Percentiles rank a stretch among this genome's conserved stretches.
Evolutionary conservation across 257 asterid genomes (phyloP).

Genomic region (Paraleonurus japonicus): DNA sequence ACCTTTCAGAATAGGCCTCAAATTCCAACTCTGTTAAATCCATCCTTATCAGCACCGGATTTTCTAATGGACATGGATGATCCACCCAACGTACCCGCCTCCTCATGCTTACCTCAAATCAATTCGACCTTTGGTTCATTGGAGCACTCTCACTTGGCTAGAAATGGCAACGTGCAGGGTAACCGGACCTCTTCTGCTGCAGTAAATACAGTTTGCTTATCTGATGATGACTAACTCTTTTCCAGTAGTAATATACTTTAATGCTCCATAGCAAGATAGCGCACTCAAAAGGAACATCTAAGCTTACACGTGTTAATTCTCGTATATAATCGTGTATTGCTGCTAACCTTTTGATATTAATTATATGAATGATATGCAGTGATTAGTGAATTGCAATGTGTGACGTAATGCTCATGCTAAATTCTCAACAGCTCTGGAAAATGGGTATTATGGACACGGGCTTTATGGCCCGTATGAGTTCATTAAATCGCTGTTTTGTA

Average conservation of each 20-base stretch:
- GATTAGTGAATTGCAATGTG: neutral
- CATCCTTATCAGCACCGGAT: constrained; percentile 1
- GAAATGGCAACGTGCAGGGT: constrained; percentile 24
- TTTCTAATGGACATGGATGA: constrained; percentile 16
- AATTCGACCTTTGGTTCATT: constrained; percentile 11
- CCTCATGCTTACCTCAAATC: constrained; percentile 8
- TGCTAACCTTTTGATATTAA: neutral
- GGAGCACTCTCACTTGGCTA: constrained; percentile 33
- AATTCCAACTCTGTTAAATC: neutral
- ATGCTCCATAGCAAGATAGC: neutral
- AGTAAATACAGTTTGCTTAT: constrained; percentile 45
- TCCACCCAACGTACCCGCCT: neutral
- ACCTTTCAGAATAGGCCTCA: constrained; percentile 19
- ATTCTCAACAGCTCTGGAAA: neutral
- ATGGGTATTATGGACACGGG: neutral
- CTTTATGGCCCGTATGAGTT: neutral
- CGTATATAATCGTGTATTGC: neutral
- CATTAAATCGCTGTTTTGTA: neutral
- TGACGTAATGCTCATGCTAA: neutral
- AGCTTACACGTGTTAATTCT: neutral
- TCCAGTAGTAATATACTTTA: constrained; percentile 7
- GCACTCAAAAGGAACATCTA: neutral
- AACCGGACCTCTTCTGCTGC: constrained; percentile 24
- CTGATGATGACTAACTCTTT: constrained; percentile 48
- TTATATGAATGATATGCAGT: neutral